Evolutionary conservation across 805 yeast species (phyloP), one percentile per base, ranked within the genome.

Genomic region (Kodamaea hsintzibuensis): DNA sequence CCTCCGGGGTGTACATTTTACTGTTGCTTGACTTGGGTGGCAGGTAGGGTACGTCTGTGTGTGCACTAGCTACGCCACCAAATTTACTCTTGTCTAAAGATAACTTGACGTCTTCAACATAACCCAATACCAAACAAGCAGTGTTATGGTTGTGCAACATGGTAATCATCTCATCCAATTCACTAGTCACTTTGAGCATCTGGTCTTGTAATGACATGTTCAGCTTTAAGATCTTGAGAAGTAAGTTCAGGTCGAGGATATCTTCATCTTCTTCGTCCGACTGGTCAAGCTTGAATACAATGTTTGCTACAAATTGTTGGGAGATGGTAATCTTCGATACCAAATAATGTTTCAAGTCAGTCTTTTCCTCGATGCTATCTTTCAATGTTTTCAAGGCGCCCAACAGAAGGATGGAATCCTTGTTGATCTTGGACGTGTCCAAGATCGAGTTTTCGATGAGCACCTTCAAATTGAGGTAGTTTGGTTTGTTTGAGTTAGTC

Each of bases 61-160:
- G 42, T 19, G 30, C 47, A 2, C 10, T 27, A 7, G 35, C 13
- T 33, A 17, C 19, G 14, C 50, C 52, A 18, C 50, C 47, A 22
- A 40, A 44, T 14, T 60, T 52, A 6, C 25, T 40, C 44, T 40
- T 40, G 10, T 40, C 44, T 16, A 19, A 16, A 18, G 70, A 61
- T 12, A 71, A 54, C 55, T 65, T 68, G 12, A 76, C 69, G 60
- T 74, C 79, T 56, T 79, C 81, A 14, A 79, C 70, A 60, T 79
- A 78, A 1, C 84, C 83, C 56, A 79, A 64, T 13, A 76, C 75
- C 46, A 78, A 69, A 33, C 80, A 74, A 0, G 80, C 70, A 49
- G 77, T 58, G 53, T 78, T 74, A 58, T 80, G 84, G 56, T 72
- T 71, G 51, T 66, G 69, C 49, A 79, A 60, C 46, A 59, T 60